Evolutionary conservation across 371 early-diverging fungal genomes (phyloP).

Genomic region (Mycotypha africana): DNA sequence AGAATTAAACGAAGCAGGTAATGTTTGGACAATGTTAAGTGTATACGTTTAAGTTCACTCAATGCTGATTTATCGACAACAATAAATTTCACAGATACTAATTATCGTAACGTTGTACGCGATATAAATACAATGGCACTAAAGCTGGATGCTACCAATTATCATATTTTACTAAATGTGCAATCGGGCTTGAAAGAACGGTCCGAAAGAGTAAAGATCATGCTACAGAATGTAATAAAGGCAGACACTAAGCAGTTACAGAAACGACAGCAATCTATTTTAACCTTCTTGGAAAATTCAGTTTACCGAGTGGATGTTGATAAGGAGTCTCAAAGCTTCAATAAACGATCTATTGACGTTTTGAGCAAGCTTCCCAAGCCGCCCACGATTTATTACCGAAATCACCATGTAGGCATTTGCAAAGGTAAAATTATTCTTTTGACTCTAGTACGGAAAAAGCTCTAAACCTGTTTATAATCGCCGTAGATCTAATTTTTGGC

Average conservation of each 20-base stretch:
- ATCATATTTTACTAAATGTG: slow-evolving; percentile 14
- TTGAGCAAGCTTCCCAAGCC: slow-evolving; percentile 8
- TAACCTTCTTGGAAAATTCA: not conserved
- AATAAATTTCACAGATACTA: slow-evolving; percentile 15
- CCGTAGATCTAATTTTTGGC: slow-evolving; percentile 57
- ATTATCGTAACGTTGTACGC: slow-evolving; percentile 26
- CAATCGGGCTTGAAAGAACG: slow-evolving; percentile 12
- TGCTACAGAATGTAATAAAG: slow-evolving; percentile 8
- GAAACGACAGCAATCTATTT: slow-evolving; percentile 3
- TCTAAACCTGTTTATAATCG: not conserved
- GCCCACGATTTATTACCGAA: slow-evolving; percentile 14
- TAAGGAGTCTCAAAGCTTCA: slow-evolving; percentile 5
- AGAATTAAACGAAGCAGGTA: slow-evolving; percentile 23
- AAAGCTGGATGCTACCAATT: slow-evolving; percentile 18
- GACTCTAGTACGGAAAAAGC: not conserved
- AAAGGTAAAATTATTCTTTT: slow-evolving; percentile 29
- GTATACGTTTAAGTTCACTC: too few relatives aligned
- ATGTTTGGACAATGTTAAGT: too few relatives aligned
- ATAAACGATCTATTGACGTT: not conserved
- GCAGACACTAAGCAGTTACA: slow-evolving; percentile 7
- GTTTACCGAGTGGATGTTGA: slow-evolving; percentile 7
- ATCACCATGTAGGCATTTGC: slow-evolving; percentile 25
- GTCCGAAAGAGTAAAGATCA: slow-evolving; percentile 6
- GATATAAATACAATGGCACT: slow-evolving; percentile 15
- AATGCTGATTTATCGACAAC: too few relatives aligned